Conservation (phyloP, 1,139 yeast species). For the Pichia sp. region DNA sequence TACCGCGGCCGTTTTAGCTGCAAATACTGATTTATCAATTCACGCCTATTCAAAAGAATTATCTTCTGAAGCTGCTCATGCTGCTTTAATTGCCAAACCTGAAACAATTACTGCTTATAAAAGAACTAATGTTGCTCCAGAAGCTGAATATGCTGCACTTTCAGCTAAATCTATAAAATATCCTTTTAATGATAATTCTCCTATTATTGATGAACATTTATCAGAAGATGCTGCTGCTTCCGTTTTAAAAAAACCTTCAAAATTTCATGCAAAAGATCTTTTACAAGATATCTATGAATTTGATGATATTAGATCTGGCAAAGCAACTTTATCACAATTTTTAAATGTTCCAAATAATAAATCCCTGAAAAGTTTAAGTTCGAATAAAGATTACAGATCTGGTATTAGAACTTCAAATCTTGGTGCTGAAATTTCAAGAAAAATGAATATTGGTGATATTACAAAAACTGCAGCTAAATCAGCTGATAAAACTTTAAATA, state of each 20-base stretch:
- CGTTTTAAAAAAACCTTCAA: slow-evolving; percentile 22
- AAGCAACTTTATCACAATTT: slow-evolving; percentile 28
- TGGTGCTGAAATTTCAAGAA: slow-evolving; percentile 33
- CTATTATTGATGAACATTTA: slow-evolving; percentile 24
- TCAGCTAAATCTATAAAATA: slow-evolving; percentile 30
- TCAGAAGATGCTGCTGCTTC: slow-evolving; percentile 30
- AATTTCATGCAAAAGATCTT: slow-evolving; percentile 24
- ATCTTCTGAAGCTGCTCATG: slow-evolving; percentile 62
- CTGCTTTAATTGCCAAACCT: slow-evolving; percentile 53
- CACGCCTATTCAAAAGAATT: slow-evolving; percentile 59
- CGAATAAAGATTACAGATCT: slow-evolving; percentile 25
- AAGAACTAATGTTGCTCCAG: slow-evolving; percentile 34
- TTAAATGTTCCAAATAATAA: slow-evolving; percentile 18
- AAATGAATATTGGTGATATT: slow-evolving; percentile 26
- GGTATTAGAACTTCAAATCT: slow-evolving; percentile 38
- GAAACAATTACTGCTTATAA: slow-evolving; percentile 42
- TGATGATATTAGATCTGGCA: slow-evolving; percentile 39
- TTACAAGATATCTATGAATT: slow-evolving; percentile 35
- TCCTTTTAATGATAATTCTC: slow-evolving; percentile 15
- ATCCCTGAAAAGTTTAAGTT: slow-evolving; percentile 17
- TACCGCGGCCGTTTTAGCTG: slow-evolving; percentile 71
- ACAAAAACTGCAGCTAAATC: slow-evolving; percentile 37
- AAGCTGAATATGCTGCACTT: slow-evolving; percentile 37
- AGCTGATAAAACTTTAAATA: slow-evolving; percentile 40
- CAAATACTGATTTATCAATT: slow-evolving; percentile 56